Evolutionary conservation across 1,139 yeast species (phyloP).

Genomic region (Taiozyma onychis): DNA sequence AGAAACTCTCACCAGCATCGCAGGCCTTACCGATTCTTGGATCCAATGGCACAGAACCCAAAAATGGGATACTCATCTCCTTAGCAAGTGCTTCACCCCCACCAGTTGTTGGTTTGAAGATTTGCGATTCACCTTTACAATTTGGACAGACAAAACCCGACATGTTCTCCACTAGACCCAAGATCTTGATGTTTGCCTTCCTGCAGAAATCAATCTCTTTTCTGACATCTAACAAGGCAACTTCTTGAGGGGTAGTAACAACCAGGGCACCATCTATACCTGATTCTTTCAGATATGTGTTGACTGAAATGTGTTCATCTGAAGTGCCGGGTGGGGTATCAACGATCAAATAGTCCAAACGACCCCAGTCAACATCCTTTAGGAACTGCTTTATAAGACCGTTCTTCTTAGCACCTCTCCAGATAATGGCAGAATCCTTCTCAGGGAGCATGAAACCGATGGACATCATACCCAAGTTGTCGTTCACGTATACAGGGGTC

Average conservation of each 20-base stretch:
- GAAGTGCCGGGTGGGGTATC: slow-evolving; percentile 99
- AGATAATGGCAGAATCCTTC: slow-evolving; percentile 88
- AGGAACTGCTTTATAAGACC: slow-evolving; percentile 90
- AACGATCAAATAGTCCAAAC: slow-evolving; percentile 79
- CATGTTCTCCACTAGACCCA: slow-evolving; percentile 97
- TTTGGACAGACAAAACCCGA: slow-evolving; percentile 96
- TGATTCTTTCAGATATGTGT: slow-evolving; percentile 79
- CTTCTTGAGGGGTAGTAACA: slow-evolving; percentile 98
- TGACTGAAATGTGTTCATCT: slow-evolving; percentile 91
- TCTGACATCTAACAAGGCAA: slow-evolving; percentile 87
- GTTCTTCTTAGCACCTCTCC: slow-evolving; percentile 96
- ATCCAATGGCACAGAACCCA: slow-evolving; percentile 93
- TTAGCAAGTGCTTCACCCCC: slow-evolving; percentile 85
- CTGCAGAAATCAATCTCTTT: slow-evolving; percentile 94
- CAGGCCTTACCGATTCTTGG: slow-evolving; percentile 90
- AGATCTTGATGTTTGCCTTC: slow-evolving; percentile 77
- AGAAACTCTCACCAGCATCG: slow-evolving; percentile 83
- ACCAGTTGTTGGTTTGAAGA: slow-evolving; percentile 94
- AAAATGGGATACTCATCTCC: slow-evolving; percentile 68
- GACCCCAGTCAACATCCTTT: slow-evolving; percentile 96
- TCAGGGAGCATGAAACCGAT: slow-evolving; percentile 95
- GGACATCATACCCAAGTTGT: slow-evolving; percentile 92
- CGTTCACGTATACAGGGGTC: slow-evolving; percentile 96
- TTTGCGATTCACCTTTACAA: slow-evolving; percentile 85
- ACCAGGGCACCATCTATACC: slow-evolving; percentile 95